These are phyloP conservation scores for Chlorophyllum brunneum DNA, from an alignment of 768 basidiomycete genomes.

Conservation along the genomic window DNA sequence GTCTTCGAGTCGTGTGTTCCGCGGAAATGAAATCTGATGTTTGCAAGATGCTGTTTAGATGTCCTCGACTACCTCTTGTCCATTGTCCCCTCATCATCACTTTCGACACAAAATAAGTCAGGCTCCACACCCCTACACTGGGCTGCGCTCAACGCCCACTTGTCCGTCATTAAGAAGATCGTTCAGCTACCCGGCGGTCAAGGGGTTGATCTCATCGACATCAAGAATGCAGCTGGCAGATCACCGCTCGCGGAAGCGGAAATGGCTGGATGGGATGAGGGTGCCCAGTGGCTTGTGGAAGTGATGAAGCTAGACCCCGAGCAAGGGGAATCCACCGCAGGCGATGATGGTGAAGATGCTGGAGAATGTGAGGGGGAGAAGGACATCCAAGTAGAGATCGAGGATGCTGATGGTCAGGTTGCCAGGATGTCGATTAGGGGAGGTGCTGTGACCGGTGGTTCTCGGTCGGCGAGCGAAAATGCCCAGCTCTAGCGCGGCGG, in stretches of 20 bases:
- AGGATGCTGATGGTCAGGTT: constrained; percentile 67
- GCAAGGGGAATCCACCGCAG: constrained; percentile 29
- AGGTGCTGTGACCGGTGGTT: neutral
- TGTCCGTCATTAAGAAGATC: constrained; percentile 55
- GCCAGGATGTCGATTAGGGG: constrained; percentile 57
- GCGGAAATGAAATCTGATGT: constrained; percentile 30
- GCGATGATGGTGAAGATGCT: constrained; percentile 34
- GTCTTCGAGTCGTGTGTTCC: constrained; percentile 8
- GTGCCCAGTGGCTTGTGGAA: constrained; percentile 76
- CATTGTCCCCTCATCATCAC: constrained; percentile 45
- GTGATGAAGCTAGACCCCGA: constrained; percentile 71
- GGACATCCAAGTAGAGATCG: constrained; percentile 64
- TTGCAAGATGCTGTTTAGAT: constrained; percentile 55
- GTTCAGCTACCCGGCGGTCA: constrained; percentile 55
- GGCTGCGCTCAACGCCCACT: constrained; percentile 84
- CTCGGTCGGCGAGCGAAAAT: neutral
- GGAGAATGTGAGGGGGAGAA: constrained; percentile 27
- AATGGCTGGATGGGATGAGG: constrained; percentile 76
- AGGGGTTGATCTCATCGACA: constrained; percentile 67
- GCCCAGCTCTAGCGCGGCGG: neutral
- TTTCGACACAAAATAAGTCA: constrained; percentile 62
- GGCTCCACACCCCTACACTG: constrained; percentile 88
- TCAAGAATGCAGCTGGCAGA: constrained; percentile 67
- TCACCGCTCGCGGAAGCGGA: constrained; percentile 84
- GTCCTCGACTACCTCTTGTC: constrained; percentile 73